Evolutionary conservation across 2,329 filamentous ascomycete species (phyloP), one percentile per base, ranked within the genome.

Genomic region (Paraphoma chrysanthemicola): DNA sequence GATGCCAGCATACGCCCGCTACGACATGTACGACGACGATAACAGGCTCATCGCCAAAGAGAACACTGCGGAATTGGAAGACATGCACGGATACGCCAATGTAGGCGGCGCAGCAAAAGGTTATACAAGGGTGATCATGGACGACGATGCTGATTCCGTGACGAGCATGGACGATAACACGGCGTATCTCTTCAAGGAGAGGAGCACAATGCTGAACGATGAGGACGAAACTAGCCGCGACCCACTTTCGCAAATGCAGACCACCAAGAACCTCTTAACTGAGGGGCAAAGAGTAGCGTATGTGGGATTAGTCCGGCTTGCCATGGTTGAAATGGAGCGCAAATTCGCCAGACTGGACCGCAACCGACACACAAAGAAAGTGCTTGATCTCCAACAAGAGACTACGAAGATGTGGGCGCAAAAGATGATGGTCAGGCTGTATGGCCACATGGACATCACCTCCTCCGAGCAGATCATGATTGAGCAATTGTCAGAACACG

Each of bases 121-220:
- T 4, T 99, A 99, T 75, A 99, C 95, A 0, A 86, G 93, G 47
- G 92, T 99, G n/a, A 86, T 96, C 60, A 85, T 97, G 68, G 95
- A 99, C 68, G 95, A 99, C 62, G 95, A 99, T 77, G 93, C 89
- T 12, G 88, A 96, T 74, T 97, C 93, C 29, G 90, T 90, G 47
- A 99, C 93, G 3, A 98, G 94, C 79, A 88, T 99, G 88, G 95
- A 99, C 73, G 95, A 99, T 55, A 94, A 98, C 70, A 99, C 95
- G 0, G 88, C 93, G 53, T 99, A 99, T 74, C 84, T 99, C 3
- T 99, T 99, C 82, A 94, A 92, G 64, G 88, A 92, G 57, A 78
- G 83, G 79, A 81, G 81, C 18, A 89, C 88, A 2, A 84, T 85
- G 9, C 80, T 85, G 5, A 68, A 80, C n/a, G 79, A 80, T 48